phyloP scores from a whole-genome alignment of 345 rosid species.

The Eucalyptus brandiana region DNA sequence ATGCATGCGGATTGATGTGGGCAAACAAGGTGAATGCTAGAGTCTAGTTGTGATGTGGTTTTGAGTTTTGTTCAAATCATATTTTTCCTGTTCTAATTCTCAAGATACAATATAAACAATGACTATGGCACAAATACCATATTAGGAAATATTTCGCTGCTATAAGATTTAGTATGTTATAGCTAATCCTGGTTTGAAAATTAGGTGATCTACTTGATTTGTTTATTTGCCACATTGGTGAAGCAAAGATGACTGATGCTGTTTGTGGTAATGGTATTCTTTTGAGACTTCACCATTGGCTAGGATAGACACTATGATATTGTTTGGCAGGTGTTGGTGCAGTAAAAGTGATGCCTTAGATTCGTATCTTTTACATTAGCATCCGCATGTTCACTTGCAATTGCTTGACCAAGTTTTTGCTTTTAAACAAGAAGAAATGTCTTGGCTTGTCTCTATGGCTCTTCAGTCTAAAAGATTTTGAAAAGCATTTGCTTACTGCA shows the following conservation, averaged over 20 bases:
- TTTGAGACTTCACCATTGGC: neutral
- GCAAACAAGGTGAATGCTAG: slow-evolving; percentile 55
- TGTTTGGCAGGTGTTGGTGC: neutral
- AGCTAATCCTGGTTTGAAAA: neutral
- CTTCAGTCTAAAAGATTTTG: neutral
- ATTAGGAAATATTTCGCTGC: neutral
- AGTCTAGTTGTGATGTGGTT: neutral
- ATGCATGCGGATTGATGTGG: slow-evolving; percentile 97
- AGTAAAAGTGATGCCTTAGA: neutral
- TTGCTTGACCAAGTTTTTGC: neutral
- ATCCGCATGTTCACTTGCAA: neutral
- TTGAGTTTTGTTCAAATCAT: neutral
- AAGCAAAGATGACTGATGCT: neutral
- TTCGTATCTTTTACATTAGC: neutral
- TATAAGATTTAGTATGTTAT: neutral
- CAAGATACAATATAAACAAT: neutral
- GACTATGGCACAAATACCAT: neutral
- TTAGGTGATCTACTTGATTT: neutral
- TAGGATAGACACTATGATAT: neutral
- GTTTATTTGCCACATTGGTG: neutral
- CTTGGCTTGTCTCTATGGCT: neutral
- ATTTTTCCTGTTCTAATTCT: neutral
- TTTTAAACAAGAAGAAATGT: neutral
- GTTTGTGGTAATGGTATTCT: neutral
- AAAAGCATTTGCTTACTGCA: neutral